Evolutionary conservation across 169 alveolate species (phyloP).

Genomic region (Ichthyophthirius multifiliis): DNA sequence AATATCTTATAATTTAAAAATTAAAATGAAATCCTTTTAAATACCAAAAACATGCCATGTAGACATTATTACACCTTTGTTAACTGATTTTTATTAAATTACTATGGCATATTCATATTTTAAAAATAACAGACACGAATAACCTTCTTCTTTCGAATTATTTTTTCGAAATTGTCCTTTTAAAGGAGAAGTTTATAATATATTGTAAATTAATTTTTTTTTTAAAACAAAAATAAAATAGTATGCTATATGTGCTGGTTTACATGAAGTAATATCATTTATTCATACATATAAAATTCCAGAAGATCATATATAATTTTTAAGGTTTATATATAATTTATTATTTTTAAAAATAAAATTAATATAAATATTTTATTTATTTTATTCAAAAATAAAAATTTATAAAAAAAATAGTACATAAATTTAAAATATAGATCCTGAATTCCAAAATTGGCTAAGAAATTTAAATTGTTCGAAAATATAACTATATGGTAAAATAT

Average conservation of each 20-base stretch:
- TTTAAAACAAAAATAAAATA: background rate
- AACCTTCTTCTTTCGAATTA: slow-evolving; percentile 82
- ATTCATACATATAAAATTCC: slow-evolving; percentile 74
- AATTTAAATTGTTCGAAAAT: slow-evolving; percentile 51
- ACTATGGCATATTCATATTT: slow-evolving; percentile 72
- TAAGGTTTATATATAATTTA: slow-evolving; percentile 30
- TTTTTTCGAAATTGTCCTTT: slow-evolving; percentile 90
- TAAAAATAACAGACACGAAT: slow-evolving; percentile 65
- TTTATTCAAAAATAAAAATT: background rate
- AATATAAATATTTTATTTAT: background rate
- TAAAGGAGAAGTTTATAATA: slow-evolving; percentile 74
- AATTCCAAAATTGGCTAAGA: slow-evolving; percentile 71
- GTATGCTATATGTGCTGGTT: slow-evolving; percentile 41
- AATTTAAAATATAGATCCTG: slow-evolving; percentile 61
- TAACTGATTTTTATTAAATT: slow-evolving; percentile 61
- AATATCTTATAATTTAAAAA: too few species aligned
- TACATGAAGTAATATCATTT: slow-evolving; percentile 76
- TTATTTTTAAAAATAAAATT: background rate
- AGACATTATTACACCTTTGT: slow-evolving; percentile 46
- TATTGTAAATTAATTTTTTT: background rate
- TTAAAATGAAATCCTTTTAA: too few species aligned
- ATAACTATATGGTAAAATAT: slow-evolving; percentile 46
- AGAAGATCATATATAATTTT: slow-evolving; percentile 70
- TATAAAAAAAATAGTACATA: background rate
- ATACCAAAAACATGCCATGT: background rate